Conservation (phyloP, 176 grass and related monocot species). For the Aegilops sharonensis region DNA sequence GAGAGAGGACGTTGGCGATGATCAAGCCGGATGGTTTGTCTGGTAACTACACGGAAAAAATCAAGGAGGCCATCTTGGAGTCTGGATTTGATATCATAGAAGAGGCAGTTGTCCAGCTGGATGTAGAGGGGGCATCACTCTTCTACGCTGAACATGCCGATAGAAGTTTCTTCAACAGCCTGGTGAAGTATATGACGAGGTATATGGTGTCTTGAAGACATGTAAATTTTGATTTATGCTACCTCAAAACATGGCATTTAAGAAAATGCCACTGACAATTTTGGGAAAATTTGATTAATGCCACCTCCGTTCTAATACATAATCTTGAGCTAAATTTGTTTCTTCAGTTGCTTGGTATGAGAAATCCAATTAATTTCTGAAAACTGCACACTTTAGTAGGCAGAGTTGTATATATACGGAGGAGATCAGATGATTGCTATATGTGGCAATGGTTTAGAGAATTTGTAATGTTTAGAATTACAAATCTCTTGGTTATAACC, state of each 20-base stretch:
- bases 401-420: neutral
- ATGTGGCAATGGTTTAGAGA: neutral
- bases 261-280: neutral
- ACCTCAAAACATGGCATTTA: neutral
- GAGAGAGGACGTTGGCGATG: conserved; percentile 74
- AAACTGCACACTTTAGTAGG: neutral
- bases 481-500: neutral
- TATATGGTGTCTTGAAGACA: neutral
- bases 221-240: neutral
- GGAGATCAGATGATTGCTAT: neutral
- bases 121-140: conserved; percentile 49
- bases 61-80: conserved; percentile 58
- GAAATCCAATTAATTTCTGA: neutral
- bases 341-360: neutral
- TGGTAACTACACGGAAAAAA: conserved; percentile 55
- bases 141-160: conserved; percentile 79
- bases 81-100: conserved; percentile 65
- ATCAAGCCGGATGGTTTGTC: conserved; percentile 85
- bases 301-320: neutral
- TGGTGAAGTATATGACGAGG: conserved; percentile 85
- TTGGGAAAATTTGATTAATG: neutral
- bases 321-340: neutral
- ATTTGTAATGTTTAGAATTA: neutral
- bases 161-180: conserved; percentile 81
- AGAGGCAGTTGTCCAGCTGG: conserved; percentile 48